phyloP scores from a whole-genome alignment of 768 basidiomycete genomes.

The Leccinum broughii region DNA sequence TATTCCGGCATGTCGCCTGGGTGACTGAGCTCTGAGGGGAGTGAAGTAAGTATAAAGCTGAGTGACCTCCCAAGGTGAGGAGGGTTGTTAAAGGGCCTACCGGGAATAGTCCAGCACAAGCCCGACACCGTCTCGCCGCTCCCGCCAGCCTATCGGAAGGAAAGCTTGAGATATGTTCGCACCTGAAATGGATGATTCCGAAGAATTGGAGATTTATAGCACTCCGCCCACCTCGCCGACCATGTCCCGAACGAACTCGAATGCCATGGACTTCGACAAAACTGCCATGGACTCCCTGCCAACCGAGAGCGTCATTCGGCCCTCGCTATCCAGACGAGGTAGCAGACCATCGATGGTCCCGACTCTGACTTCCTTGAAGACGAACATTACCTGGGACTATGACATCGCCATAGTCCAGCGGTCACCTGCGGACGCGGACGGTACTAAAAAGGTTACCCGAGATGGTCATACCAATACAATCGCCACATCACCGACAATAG shows the following conservation, averaged over 20 bases:
- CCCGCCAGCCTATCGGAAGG: constrained; percentile 11
- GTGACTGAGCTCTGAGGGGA: constrained; percentile 19
- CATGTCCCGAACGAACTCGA: constrained; percentile 25
- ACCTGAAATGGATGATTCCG: constrained; percentile 31
- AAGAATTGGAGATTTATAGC: constrained; percentile 36
- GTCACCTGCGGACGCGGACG: constrained; percentile 21
- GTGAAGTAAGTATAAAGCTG: constrained; percentile 28
- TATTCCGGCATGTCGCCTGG: constrained; percentile 25
- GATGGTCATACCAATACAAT: neutral
- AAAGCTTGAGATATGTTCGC: constrained; percentile 30
- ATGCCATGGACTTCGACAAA: constrained; percentile 5
- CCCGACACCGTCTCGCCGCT: constrained; percentile 11
- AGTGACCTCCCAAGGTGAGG: neutral
- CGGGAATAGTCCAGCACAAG: constrained; percentile 1
- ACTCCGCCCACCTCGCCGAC: constrained; percentile 46
- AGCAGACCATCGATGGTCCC: constrained; percentile 32
- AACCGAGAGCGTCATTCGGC: constrained; percentile 28
- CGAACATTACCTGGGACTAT: constrained; percentile 36
- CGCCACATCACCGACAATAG: constrained; percentile 21
- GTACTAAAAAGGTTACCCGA: constrained; percentile 17
- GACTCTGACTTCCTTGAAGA: constrained; percentile 31
- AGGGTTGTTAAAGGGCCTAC: constrained; percentile 8
- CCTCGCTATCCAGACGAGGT: constrained; percentile 40
- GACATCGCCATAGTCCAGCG: constrained; percentile 38
- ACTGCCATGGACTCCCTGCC: constrained; percentile 14